phyloP scores from a whole-genome alignment of 495 filamentous ascomycete genomes.

The Aspergillus biplanus region DNA sequence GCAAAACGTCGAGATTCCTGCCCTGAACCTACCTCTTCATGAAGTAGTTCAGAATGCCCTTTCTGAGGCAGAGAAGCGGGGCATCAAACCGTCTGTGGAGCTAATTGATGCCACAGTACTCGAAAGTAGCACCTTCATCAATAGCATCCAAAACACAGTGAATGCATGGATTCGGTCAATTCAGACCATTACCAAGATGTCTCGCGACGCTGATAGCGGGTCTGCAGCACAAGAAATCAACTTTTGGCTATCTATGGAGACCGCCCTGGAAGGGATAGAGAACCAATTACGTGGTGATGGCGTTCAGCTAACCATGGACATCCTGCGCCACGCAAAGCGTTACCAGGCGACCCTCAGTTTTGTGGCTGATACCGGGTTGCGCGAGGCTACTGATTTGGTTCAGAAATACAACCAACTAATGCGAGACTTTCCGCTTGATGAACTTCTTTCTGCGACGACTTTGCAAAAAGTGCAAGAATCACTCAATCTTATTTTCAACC shows the following conservation, averaged over 20 bases:
- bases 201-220: conserved; percentile 82
- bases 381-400: conserved; percentile 90
- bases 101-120: conserved; percentile 72
- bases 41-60: conserved; percentile 84
- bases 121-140: conserved; percentile 86
- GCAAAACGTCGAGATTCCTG: conserved; percentile 97
- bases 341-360: conserved; percentile 98
- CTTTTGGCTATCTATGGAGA: conserved; percentile 97
- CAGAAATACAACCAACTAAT: conserved; percentile 98
- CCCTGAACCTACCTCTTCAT: conserved; percentile 80
- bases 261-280: conserved; percentile 86
- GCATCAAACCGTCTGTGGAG: conserved; percentile 71
- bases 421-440: conserved; percentile 96
- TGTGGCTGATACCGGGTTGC: conserved; percentile 88
- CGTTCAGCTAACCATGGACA: conserved; percentile 88
- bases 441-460: conserved; percentile 88
- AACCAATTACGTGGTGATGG: conserved; percentile 84
- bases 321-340: conserved; percentile 91
- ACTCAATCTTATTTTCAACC: conserved; percentile 81
- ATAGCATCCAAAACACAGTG: conserved; percentile 88
- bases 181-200: conserved; percentile 93
- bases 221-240: conserved; percentile 97
- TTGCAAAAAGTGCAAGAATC: conserved; percentile 89
- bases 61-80: conserved; percentile 67
- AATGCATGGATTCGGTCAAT: conserved; percentile 99